Conservation (phyloP, 2,329 filamentous ascomycete genomes). For the Chrysosporium queenslandicum region DNA sequence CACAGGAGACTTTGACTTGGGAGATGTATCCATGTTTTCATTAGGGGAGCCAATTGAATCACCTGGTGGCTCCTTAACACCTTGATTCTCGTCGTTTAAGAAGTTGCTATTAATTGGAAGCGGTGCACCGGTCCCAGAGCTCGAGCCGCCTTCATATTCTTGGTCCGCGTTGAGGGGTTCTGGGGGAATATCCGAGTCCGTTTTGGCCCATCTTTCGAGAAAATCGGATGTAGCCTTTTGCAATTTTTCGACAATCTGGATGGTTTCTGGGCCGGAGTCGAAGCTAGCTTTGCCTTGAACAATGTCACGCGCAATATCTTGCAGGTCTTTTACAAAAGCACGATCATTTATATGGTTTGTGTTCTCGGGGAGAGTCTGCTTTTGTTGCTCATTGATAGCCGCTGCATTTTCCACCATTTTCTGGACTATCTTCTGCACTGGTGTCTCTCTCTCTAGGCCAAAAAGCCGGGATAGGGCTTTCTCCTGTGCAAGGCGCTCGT, state of each 20-base stretch:
- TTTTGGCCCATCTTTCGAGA: conserved; percentile 26
- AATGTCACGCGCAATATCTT: conserved; percentile 15
- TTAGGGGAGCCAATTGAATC: not conserved
- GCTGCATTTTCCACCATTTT: conserved; percentile 16
- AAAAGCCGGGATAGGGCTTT: conserved; percentile 19
- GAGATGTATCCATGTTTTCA: not conserved
- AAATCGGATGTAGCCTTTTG: conserved; percentile 45
- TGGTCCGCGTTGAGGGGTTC: not conserved
- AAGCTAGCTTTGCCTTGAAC: not conserved
- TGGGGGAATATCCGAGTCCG: not conserved
- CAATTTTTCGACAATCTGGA: conserved; percentile 44
- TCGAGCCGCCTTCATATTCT: not conserved
- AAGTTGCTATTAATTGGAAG: not conserved
- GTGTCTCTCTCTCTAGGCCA: conserved; percentile 15
- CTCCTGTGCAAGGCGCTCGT: conserved; percentile 19
- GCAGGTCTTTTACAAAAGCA: conserved; percentile 15
- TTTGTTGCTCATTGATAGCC: conserved; percentile 13
- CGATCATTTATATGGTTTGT: conserved; percentile 11
- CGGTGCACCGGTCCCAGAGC: not conserved
- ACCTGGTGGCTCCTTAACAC: not conserved
- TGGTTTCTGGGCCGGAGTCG: conserved; percentile 6
- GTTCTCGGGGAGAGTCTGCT: not conserved
- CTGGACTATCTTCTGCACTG: conserved; percentile 13
- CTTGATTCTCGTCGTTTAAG: not conserved
- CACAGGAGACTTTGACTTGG: not conserved